Conservation (phyloP, 2,329 filamentous ascomycete genomes). For the Botrytis fabae region DNA sequence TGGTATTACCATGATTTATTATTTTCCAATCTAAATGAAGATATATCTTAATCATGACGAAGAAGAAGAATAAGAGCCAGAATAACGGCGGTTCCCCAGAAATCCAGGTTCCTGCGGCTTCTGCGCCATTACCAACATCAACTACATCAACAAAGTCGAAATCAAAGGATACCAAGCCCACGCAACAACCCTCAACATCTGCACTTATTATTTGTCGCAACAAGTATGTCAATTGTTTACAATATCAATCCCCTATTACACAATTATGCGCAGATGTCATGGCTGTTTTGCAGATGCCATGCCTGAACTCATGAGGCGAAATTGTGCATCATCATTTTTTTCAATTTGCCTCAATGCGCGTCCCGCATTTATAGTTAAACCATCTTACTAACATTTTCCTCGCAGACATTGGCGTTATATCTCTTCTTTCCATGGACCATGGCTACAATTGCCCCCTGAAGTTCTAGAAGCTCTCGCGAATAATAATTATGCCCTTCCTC, state of each 20-base stretch:
- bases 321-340: constrained; percentile 10
- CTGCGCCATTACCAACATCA: constrained; percentile 28
- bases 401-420: constrained; percentile 81
- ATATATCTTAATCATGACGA: constrained; percentile 44
- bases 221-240: constrained; percentile 56
- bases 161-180: constrained; percentile 36
- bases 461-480: constrained; percentile 77
- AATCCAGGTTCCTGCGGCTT: constrained; percentile 27
- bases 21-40: constrained; percentile 4
- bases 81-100: constrained; percentile 37
- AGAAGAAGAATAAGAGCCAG: constrained; percentile 49
- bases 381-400: neutral
- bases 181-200: constrained; percentile 46
- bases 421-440: constrained; percentile 79
- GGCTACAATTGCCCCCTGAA: constrained; percentile 77
- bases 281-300: constrained; percentile 15
- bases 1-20: constrained; percentile 20
- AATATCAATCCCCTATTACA: neutral
- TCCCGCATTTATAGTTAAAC: constrained; percentile 4
- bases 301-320: constrained; percentile 12
- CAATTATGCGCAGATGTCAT: constrained; percentile 8
- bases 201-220: constrained; percentile 65
- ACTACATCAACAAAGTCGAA: constrained; percentile 34
- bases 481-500: constrained; percentile 75
- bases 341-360: neutral